Percentiles rank a stretch among this genome's conserved stretches.
Evolutionary conservation across 108 stramenopile genomes (phyloP).

Genomic region (Schizochytrium sp.): DNA sequence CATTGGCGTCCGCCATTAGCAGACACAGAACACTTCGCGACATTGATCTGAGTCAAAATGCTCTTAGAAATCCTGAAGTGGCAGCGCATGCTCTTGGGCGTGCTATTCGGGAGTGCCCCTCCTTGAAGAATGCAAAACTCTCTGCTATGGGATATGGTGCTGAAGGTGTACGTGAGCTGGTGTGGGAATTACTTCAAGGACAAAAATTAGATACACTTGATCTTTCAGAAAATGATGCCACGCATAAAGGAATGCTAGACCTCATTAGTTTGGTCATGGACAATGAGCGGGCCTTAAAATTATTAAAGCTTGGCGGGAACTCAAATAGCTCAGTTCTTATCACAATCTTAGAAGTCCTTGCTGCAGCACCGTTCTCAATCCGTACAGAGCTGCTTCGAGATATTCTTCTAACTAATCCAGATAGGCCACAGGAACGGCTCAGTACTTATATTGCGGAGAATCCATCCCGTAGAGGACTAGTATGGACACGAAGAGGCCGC

Average conservation of each 20-base stretch:
- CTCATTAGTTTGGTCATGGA: not conserved
- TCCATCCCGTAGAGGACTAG: no score
- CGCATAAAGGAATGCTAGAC: not conserved
- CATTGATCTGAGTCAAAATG: not conserved
- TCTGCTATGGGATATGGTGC: not conserved
- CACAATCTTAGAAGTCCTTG: not conserved
- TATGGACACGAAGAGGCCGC: not conserved
- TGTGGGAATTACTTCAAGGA: not conserved
- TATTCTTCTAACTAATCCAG: not conserved
- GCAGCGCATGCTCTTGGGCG: not conserved
- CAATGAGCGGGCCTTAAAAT: not conserved
- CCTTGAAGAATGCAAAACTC: not conserved
- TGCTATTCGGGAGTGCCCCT: not conserved
- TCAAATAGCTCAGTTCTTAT: not conserved
- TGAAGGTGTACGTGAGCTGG: not conserved
- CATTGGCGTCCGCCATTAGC: not conserved
- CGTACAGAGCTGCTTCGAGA: not conserved
- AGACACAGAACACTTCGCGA: not conserved
- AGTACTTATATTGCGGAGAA: no score
- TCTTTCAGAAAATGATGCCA: constrained; percentile 10
- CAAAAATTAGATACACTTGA: not conserved
- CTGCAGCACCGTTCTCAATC: not conserved
- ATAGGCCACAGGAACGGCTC: no score
- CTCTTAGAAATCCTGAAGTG: not conserved
- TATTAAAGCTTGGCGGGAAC: not conserved